These are phyloP conservation scores for Elongisporangium undulatum DNA, from an alignment of 352 stramenopile species.

Conservation along the genomic window DNA sequence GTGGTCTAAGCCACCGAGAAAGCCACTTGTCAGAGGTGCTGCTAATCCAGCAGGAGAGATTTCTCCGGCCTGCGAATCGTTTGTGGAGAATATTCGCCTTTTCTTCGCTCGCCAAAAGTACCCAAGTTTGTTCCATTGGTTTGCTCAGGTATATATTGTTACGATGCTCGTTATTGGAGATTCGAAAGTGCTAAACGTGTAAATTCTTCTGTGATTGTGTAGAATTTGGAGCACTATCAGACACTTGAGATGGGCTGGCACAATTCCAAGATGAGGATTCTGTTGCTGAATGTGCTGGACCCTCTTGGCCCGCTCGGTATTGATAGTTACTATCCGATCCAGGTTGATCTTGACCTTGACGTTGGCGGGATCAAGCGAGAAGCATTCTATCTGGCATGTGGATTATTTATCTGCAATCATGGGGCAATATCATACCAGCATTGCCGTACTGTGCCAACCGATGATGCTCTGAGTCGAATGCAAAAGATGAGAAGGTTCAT, in stretches of 20 bases:
- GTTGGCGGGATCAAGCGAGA: conserved; percentile 55
- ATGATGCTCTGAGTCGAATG: conserved; percentile 12
- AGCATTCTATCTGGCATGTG: conserved; percentile 76
- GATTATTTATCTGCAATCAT: conserved; percentile 51
- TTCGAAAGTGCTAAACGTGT: conserved; percentile 1
- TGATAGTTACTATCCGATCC: conserved; percentile 76
- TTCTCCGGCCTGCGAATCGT: conserved; percentile 6
- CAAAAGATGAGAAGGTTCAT: conserved; percentile 55
- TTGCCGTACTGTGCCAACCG: conserved; percentile 8
- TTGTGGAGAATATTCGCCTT: conserved; percentile 68
- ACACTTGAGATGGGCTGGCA: conserved; percentile 62
- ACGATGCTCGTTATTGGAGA: not conserved
- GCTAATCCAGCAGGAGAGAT: not conserved
- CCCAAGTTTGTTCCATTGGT: conserved; percentile 77
- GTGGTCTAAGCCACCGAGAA: conserved; percentile 2
- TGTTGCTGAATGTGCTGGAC: conserved; percentile 77
- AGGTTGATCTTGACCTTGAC: conserved; percentile 27
- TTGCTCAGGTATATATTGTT: conserved; percentile 66
- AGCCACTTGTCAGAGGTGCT: not conserved
- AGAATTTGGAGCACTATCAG: conserved; percentile 81
- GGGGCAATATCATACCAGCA: conserved; percentile 67
- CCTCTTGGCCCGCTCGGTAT: conserved; percentile 74
- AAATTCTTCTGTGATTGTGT: conserved; percentile 1
- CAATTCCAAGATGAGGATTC: conserved; percentile 52
- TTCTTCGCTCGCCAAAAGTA: conserved; percentile 85